Percentiles rank a stretch among this genome's conserved stretches.
phyloP scores from a whole-genome alignment of 2,329 filamentous ascomycete species.

The Paraphoma chrysanthemicola region DNA sequence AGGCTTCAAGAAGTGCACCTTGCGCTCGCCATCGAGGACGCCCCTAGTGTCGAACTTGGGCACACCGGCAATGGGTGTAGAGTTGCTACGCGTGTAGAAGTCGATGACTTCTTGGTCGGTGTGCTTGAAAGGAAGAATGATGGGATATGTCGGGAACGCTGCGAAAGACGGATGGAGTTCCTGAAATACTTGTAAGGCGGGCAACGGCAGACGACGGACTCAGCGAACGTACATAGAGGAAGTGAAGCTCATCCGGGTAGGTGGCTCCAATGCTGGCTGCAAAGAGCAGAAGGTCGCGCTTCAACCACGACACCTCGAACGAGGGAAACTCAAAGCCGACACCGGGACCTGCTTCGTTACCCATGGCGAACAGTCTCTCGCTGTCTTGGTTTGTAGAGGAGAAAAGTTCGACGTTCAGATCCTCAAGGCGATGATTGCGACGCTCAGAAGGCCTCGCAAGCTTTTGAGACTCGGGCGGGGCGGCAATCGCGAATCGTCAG shows the following conservation, averaged over 20 bases:
- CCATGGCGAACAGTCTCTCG: constrained; percentile 31
- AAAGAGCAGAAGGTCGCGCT: constrained; percentile 88
- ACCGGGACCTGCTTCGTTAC: constrained; percentile 54
- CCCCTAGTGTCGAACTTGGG: constrained; percentile 77
- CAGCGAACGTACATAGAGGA: constrained; percentile 74
- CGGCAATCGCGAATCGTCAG: constrained; percentile 28
- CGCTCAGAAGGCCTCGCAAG: constrained; percentile 9
- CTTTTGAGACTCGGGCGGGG: constrained; percentile 29
- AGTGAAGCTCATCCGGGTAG: constrained; percentile 82
- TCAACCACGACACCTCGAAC: constrained; percentile 80
- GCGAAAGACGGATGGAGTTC: constrained; percentile 87
- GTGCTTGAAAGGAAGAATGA: constrained; percentile 84
- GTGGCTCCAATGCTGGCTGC: constrained; percentile 87
- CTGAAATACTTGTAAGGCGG: constrained; percentile 51
- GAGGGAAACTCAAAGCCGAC: constrained; percentile 81
- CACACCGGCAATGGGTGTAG: constrained; percentile 73
- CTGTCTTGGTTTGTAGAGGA: constrained; percentile 1
- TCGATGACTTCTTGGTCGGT: constrained; percentile 78
- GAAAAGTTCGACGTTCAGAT: not conserved
- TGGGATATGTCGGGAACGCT: constrained; percentile 87
- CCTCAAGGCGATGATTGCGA: not conserved
- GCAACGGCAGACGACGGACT: not conserved
- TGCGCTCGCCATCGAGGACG: constrained; percentile 84
- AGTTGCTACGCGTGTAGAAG: constrained; percentile 77
- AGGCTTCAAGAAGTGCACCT: constrained; percentile 77